Evolutionary conservation across 2,329 filamentous ascomycete species (phyloP), one percentile per base, ranked within the genome.

Genomic region (Pezicula neosporulosa): DNA sequence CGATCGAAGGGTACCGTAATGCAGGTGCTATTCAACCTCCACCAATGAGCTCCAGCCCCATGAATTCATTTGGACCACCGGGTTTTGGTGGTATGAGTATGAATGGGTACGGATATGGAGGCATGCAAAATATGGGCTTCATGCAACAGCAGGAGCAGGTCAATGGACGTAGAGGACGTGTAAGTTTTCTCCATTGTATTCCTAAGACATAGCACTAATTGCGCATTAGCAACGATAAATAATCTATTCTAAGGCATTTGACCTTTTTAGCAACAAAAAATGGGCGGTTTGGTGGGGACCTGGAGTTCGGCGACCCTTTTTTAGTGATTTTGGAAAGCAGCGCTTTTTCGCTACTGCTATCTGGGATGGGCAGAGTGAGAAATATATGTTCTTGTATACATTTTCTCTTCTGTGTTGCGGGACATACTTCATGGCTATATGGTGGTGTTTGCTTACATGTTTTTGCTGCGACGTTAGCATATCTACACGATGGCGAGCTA

Each of bases 71-170:
- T 50, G 72, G 71, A 12, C 74, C 77, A 7, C 76, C 77, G 7
- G 78, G 77, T 13, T 81, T 81, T 57, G 63, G 62, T 19, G 66
- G 67, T 52, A 75, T 78, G 68, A 70, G 69, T 10, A 73, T 77
- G 66, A 70, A 68, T 35, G 71, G 69, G 6, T 66, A 65, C 76
- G 69, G 67, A 63, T 63, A 76, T 75, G 68, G 64, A 13, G 68
- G 70, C 19, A 73, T 77, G 68, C 75, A 73, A 54, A 74, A 72
- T 58, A 73, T 79, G 68, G 75, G 72, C 16, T 82, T 79, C 60
- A 72, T 78, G 70, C 75, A 76, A 56, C 79, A 82, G 56, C 79
- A 83, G 62, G 78, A 81, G 59, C 78, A 80, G 59, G 73, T 73
- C 58, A 81, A 79, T 66, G 66, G 70, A 56, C 72, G 81, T 66